Evolutionary conservation across 140 eudicot species (phyloP), one percentile per base, ranked within the genome.

Genomic region (Senecio squalidus): DNA sequence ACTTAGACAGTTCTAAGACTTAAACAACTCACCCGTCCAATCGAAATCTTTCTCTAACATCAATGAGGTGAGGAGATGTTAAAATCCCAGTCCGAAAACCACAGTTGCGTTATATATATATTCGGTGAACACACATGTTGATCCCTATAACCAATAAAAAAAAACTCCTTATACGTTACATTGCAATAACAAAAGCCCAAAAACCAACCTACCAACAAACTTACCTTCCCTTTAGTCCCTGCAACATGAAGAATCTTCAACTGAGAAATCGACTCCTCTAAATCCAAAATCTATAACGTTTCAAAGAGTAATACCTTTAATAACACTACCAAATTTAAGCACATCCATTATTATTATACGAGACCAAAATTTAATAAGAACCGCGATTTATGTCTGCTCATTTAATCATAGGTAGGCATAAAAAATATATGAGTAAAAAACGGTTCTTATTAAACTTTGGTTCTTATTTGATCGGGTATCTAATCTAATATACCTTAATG

Each of bases 11-110:
- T 53, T 62, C 15, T 33, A 24, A 17, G 58, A 14, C n/a, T n/a
- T 20, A 23, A 58, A 62, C n/a, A 53, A 29, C 88, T 69, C 72
- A 91, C 94, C 98, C 96, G 58, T 91, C 72, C 58, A 91, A 52
- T 50, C 79, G 86, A 68, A 86, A 83, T 77, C 98, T 81, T 83
- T 91, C 96, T 64, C 92, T 76, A 68, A 91, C 88, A 65, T 91
- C 98, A 81, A 91, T 86, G 71, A 91, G 98, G 69, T 91, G 96
- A 41, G 98, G 98, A 45, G 98, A 91, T 31, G 98, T 91, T 72
- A 91, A 91, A 31, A 91, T 86, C 3, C 96, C 96, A 16, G 96
- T 91, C 70, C 26, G 86, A 75, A 91, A 91, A 63, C 98, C 98
- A 79, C 85, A 86, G 60, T 77, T 81, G 49, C 88, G 92, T 64